These are phyloP conservation scores for Coemansia sp. DNA, from an alignment of 192 early-diverging fungal genomes.

Conservation along the genomic window DNA sequence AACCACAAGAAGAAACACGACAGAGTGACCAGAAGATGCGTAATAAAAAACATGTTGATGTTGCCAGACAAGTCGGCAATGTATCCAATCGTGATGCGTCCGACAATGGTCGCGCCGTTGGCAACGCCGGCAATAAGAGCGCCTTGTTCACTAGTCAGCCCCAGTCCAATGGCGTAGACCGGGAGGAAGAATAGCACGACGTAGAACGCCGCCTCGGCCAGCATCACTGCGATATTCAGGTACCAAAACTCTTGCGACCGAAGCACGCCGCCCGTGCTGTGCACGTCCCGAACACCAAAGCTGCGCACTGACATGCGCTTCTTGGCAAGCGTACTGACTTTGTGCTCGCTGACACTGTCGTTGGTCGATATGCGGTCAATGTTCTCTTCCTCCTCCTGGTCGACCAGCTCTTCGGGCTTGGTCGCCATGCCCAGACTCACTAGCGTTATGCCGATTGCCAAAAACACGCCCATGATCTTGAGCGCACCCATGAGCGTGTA, in stretches of 20 bases:
- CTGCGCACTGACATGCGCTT: conserved; percentile 56
- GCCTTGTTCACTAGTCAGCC: conserved; percentile 58
- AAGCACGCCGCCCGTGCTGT: conserved; percentile 44
- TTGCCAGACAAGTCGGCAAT: conserved; percentile 61
- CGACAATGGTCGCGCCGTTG: conserved; percentile 65
- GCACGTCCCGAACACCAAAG: conserved; percentile 55
- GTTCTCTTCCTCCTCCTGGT: conserved; percentile 47
- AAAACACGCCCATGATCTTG: conserved; percentile 41
- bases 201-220: conserved; percentile 53
- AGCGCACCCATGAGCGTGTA: conserved; percentile 39
- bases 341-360: conserved; percentile 41
- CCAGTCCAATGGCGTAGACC: conserved; percentile 60
- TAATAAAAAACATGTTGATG: conserved; percentile 56
- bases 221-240: conserved; percentile 54
- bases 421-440: conserved; percentile 50
- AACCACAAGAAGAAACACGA: conserved; percentile 55
- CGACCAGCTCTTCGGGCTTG: conserved; percentile 53
- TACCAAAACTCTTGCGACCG: conserved; percentile 55
- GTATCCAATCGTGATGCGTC: conserved; percentile 64
- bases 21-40: conserved; percentile 45
- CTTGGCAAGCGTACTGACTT: conserved; percentile 40
- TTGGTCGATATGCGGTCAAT: conserved; percentile 29
- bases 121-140: conserved; percentile 64
- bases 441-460: conserved; percentile 37
- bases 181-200: conserved; percentile 50